phyloP scores from a whole-genome alignment of 2,329 filamentous ascomycete species.

The Myotisia sp. region DNA sequence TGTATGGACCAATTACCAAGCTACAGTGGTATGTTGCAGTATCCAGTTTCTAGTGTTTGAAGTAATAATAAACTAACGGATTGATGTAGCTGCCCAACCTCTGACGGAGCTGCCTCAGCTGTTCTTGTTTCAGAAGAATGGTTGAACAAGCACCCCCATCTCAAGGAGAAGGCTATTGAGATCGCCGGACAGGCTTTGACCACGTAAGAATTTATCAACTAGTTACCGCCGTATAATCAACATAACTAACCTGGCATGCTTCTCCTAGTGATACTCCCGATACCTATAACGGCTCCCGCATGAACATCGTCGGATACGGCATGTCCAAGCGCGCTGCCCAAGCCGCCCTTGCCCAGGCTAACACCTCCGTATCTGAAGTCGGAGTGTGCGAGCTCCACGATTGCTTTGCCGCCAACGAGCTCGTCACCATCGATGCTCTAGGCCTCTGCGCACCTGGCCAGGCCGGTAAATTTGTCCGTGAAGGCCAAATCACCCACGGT shows the following conservation, averaged over 20 bases:
- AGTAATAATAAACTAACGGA: not conserved
- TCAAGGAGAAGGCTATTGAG: conserved; percentile 67
- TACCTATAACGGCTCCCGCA: conserved; percentile 64
- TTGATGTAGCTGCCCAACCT: conserved; percentile 89
- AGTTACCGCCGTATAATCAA: no score
- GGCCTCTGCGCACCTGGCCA: conserved; percentile 65
- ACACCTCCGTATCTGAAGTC: conserved; percentile 51
- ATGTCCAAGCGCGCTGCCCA: conserved; percentile 63
- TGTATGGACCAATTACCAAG: conserved; percentile 81
- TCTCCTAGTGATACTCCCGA: conserved; percentile 47
- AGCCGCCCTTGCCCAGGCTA: conserved; percentile 55
- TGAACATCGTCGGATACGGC: conserved; percentile 77
- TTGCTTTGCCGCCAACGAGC: conserved; percentile 91
- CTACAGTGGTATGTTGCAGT: conserved; percentile 49
- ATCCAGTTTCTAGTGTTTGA: not conserved
- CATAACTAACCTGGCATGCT: not conserved
- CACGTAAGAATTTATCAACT: conserved; percentile 32
- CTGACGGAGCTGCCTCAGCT: conserved; percentile 77
- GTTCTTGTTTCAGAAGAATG: conserved; percentile 81
- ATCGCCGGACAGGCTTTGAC: conserved; percentile 78
- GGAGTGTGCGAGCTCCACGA: conserved; percentile 88
- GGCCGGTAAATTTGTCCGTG: conserved; percentile 79
- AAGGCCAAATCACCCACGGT: conserved; percentile 83
- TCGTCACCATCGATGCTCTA: conserved; percentile 77
- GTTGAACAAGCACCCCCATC: conserved; percentile 68